Base-by-base conservation (phyloP, 2,329 filamentous ascomycete genomes). In the Monosporascus sp. region DNA sequence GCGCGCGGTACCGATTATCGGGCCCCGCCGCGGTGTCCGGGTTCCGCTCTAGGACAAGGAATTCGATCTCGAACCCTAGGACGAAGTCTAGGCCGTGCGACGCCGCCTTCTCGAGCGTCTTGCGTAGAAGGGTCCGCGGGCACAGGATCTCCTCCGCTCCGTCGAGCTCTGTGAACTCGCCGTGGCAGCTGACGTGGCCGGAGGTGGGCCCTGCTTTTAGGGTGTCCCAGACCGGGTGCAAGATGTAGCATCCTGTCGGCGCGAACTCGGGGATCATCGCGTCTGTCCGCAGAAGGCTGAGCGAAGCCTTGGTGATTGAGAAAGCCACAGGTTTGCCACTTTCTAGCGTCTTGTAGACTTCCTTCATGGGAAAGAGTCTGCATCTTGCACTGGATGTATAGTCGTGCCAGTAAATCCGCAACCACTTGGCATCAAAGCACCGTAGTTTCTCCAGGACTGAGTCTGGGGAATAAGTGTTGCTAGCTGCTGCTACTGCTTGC, bases 51-150 rank as follows among this genome's bases (percentile, higher is more conserved):
- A 93, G 74, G 58, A 95, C 85, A 1, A 89, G 78, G 9, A 94
- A 81, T 68, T 95, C 90, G 41, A 95, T 83, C 68, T 96, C 91
- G 59, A 94, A 95, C 0, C 90, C 91, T 17, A 91, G 70, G 0
- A 86, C 74, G 48, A 91, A 82, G 3, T 76, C 69, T 2, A 90
- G 73, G 1, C 76, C 74, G 38, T 81, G 73, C 2, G 70, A 61
- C 11, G 77, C 71, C 0, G 87, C 79, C 6, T 72, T 70, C 0
- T 78, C 72, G 1, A 86, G 64, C 0, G 84, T 74, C 3, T 70
- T 74, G 51, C 81, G 72, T 51, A 95, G 73, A 52, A 86, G 66
- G 43, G 82, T 74, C 52, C 89, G 79, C 1, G 90, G 89, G 61
- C 89, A 95, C 0, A 85, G 57, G 1, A 60, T 56, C 1, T 83